Percentiles rank a stretch among this genome's conserved stretches.
Conservation (phyloP, 169 alveolate genomes). For the Plasmodium chabaudi region DNA sequence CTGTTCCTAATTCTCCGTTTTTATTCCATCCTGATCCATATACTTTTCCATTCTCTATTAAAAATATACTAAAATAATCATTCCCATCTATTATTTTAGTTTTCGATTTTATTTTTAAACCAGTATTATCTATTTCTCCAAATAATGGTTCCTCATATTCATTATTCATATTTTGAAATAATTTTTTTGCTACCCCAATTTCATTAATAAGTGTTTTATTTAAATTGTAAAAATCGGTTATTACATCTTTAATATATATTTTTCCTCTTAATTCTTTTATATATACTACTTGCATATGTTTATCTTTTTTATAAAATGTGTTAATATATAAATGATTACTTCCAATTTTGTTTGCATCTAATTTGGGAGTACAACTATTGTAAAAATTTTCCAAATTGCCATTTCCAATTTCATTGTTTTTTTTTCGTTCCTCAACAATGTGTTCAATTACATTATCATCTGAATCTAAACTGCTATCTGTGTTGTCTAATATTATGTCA, state of each 20-base stretch:
- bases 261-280: constrained; percentile 60
- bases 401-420: not conserved
- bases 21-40: constrained; percentile 95
- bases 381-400: too few species aligned
- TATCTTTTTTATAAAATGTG: not conserved
- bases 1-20: constrained; percentile 93
- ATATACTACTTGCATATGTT: not conserved
- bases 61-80: constrained; percentile 87
- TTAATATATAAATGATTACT: not conserved
- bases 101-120: constrained; percentile 66
- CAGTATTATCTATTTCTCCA: not conserved
- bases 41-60: constrained; percentile 90
- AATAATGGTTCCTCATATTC: not conserved
- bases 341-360: not conserved
- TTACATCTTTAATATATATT: constrained; percentile 13
- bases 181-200: not conserved
- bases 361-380: not conserved
- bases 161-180: not conserved
- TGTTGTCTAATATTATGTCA: not conserved
- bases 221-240: constrained; percentile 22
- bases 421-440: not conserved
- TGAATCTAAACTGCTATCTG: not conserved
- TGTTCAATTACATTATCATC: not conserved
- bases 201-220: not conserved
- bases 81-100: constrained; percentile 90